Evolutionary conservation across 2,329 filamentous ascomycete species (phyloP).

Genomic region (Paecilomyces variotii): DNA sequence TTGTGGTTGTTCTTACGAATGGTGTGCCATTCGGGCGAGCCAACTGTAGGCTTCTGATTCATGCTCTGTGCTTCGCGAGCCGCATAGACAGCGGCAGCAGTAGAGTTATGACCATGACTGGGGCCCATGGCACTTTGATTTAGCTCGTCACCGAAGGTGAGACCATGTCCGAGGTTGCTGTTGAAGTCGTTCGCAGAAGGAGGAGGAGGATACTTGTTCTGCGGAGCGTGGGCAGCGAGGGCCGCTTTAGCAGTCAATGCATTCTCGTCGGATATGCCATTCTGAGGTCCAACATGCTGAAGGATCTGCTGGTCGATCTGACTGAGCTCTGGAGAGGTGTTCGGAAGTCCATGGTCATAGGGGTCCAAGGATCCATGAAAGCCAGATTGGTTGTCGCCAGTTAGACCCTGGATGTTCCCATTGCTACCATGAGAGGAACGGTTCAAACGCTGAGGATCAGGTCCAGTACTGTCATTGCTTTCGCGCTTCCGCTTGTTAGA

Average conservation of each 20-base stretch:
- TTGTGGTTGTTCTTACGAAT: slow-evolving; percentile 97
- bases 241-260: slow-evolving; percentile 41
- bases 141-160: slow-evolving; percentile 34
- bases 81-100: slow-evolving; percentile 51
- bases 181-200: slow-evolving; percentile 36
- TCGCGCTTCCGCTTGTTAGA: slow-evolving; percentile 35
- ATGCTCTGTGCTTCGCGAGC: slow-evolving; percentile 45
- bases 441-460: slow-evolving; percentile 33
- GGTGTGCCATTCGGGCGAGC: slow-evolving; percentile 96
- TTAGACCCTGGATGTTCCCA: slow-evolving; percentile 26
- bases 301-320: slow-evolving; percentile 39
- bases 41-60: slow-evolving; percentile 74
- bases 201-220: slow-evolving; percentile 38
- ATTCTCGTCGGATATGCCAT: slow-evolving; percentile 43
- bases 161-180: slow-evolving; percentile 25
- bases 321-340: slow-evolving; percentile 29
- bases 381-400: slow-evolving; percentile 20
- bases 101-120: slow-evolving; percentile 41
- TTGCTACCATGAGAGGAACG: slow-evolving; percentile 33
- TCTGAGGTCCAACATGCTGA: slow-evolving; percentile 45
- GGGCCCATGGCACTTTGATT: slow-evolving; percentile 27
- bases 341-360: slow-evolving; percentile 33
- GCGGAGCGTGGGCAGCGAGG: slow-evolving; percentile 35
- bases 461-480: slow-evolving; percentile 29
- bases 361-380: slow-evolving; percentile 27